These are phyloP conservation scores for Omphalotus guepiniiformis DNA, from an alignment of 768 basidiomycete species.

Conservation along the genomic window DNA sequence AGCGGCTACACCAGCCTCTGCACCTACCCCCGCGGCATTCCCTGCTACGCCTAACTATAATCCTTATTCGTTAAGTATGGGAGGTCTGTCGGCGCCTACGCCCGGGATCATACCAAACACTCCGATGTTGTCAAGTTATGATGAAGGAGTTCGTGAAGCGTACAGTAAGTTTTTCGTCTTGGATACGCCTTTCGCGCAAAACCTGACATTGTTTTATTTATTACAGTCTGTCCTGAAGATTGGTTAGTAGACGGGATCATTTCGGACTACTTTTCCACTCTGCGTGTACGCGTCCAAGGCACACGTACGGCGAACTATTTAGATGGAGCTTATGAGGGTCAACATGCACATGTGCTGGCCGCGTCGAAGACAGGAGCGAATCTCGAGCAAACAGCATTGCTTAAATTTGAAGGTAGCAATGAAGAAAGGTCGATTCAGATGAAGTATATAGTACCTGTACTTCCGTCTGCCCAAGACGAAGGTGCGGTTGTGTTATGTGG, in stretches of 20 bases:
- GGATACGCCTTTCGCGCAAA: neutral
- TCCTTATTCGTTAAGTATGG: neutral
- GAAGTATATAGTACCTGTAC: conserved; percentile 37
- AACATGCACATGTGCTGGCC: conserved; percentile 26
- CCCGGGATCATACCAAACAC: conserved; percentile 22
- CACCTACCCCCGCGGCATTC: conserved; percentile 37
- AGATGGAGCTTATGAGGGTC: conserved; percentile 32
- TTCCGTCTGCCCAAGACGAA: conserved; percentile 36
- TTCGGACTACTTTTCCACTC: conserved; percentile 26
- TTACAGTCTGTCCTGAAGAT: conserved; percentile 29
- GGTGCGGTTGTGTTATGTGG: conserved; percentile 50
- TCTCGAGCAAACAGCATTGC: conserved; percentile 34
- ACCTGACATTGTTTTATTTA: conserved; percentile 10
- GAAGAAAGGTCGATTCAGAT: conserved; percentile 33
- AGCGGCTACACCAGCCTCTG: conserved; percentile 33
- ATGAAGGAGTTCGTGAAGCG: conserved; percentile 23
- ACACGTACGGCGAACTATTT: conserved; percentile 30
- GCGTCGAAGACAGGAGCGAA: conserved; percentile 25
- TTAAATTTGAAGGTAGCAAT: conserved; percentile 28
- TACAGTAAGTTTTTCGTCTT: conserved; percentile 14
- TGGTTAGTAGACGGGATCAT: conserved; percentile 38
- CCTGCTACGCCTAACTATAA: conserved; percentile 23
- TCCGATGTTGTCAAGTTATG: neutral
- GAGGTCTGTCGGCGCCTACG: conserved; percentile 28
- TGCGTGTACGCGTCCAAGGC: conserved; percentile 35